phyloP scores from a whole-genome alignment of 108 stramenopile species.

The Epipyxis sp. region DNA sequence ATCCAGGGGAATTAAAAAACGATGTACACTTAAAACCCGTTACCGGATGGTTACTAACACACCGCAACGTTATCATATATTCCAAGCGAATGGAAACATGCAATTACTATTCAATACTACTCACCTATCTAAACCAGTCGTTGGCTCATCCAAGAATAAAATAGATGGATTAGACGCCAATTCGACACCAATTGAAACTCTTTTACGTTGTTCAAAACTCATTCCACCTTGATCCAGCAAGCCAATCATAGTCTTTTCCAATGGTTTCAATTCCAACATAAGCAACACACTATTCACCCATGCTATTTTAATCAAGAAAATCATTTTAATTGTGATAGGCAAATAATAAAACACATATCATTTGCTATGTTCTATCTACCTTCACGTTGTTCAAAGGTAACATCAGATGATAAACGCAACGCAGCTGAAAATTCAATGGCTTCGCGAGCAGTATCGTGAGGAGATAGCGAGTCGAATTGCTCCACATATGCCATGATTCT shows the following conservation, averaged over 20 bases:
- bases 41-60: too few species aligned
- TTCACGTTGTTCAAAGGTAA: neutral
- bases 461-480: slow-evolving; percentile 66
- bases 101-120: too few species aligned
- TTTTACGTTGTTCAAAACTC: slow-evolving; percentile 69
- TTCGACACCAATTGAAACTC: slow-evolving; percentile 69
- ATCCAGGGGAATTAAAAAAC: too few species aligned
- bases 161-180: slow-evolving; percentile 69
- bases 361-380: neutral
- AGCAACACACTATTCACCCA: slow-evolving; percentile 72
- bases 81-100: too few species aligned
- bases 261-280: slow-evolving; percentile 67
- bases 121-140: slow-evolving; percentile 68
- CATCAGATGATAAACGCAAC: neutral
- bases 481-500: slow-evolving; percentile 37
- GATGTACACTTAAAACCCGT: too few species aligned
- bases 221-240: slow-evolving; percentile 61
- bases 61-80: too few species aligned
- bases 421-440: slow-evolving; percentile 77
- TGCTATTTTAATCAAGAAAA: slow-evolving; percentile 34
- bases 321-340: neutral
- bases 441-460: slow-evolving; percentile 74
- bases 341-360: too few species aligned
- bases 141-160: slow-evolving; percentile 65
- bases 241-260: slow-evolving; percentile 60